These are phyloP conservation scores for Coemansia sp. DNA, from an alignment of 192 early-diverging fungal species.

Conservation along the genomic window DNA sequence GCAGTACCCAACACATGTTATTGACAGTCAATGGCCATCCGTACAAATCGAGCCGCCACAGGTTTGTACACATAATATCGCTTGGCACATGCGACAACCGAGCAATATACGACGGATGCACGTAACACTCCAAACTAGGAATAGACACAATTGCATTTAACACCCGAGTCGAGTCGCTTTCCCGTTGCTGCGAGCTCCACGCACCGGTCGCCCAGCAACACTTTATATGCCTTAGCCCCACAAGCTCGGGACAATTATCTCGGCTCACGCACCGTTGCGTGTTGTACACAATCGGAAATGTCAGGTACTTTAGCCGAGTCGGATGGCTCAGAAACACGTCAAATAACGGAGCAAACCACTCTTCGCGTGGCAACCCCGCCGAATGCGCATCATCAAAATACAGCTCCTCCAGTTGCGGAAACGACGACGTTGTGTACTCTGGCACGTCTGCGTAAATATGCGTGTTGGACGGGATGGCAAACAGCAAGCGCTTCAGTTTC, in stretches of 20 bases:
- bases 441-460: slow-evolving; percentile 17
- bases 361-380: slow-evolving; percentile 37
- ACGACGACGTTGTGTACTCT: slow-evolving; percentile 9
- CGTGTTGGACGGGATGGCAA: slow-evolving; percentile 26
- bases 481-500: slow-evolving; percentile 25
- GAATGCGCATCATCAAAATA: slow-evolving; percentile 39
- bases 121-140: slow-evolving; percentile 27
- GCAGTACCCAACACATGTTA: slow-evolving; percentile 28
- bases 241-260: slow-evolving; percentile 34
- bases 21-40: slow-evolving; percentile 46
- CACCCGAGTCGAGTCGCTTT: slow-evolving; percentile 49
- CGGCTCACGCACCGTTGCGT: slow-evolving; percentile 32
- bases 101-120: slow-evolving; percentile 48
- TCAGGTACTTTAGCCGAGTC: slow-evolving; percentile 21
- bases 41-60: slow-evolving; percentile 33
- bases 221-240: slow-evolving; percentile 45
- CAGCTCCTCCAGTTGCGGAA: slow-evolving; percentile 36
- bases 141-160: slow-evolving; percentile 35
- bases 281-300: slow-evolving; percentile 54
- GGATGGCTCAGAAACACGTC: slow-evolving; percentile 38
- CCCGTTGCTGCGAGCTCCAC: slow-evolving; percentile 13
- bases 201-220: slow-evolving; percentile 52
- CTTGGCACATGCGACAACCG: slow-evolving; percentile 26
- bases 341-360: slow-evolving; percentile 49
- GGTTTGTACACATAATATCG: slow-evolving; percentile 13